A percentile compares a stretch with the other conserved stretches of the same genome.
Evolutionary conservation across 1,284 basidiomycete genomes (phyloP).

Genomic region (Phenoliferia sp.): DNA sequence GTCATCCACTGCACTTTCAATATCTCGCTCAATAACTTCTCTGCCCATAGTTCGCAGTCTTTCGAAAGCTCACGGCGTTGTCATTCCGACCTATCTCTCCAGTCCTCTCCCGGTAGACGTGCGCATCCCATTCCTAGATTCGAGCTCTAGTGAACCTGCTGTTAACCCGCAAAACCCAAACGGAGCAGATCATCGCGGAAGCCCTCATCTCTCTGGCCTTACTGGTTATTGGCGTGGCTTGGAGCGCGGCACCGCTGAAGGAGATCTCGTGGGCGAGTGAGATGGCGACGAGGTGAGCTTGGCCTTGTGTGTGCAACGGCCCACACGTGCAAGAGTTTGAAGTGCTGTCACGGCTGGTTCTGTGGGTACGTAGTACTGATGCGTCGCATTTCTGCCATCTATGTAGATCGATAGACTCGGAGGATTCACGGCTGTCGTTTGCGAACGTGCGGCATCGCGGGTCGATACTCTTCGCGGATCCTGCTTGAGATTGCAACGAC

Average conservation of each 20-base stretch:
- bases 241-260: slow-evolving; percentile 63
- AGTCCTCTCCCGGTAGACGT: slow-evolving; percentile 11
- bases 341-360: background rate
- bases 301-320: background rate
- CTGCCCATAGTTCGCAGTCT: background rate
- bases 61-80: background rate
- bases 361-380: background rate
- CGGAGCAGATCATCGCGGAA: slow-evolving; percentile 64
- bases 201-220: slow-evolving; percentile 59
- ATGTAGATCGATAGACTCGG: slow-evolving; percentile 65
- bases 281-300: slow-evolving; percentile 66
- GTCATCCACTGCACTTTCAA: background rate
- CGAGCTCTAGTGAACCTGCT: background rate
- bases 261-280: slow-evolving; percentile 85
- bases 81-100: background rate
- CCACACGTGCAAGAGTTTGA: background rate
- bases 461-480: slow-evolving; percentile 32
- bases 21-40: background rate
- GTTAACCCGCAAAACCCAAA: background rate
- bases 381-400: background rate
- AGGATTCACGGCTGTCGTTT: slow-evolving; percentile 68
- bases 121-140: background rate
- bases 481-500: too few species aligned
- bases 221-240: slow-evolving; percentile 63
- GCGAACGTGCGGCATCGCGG: slow-evolving; percentile 65